Percentiles rank a stretch among this genome's conserved stretches.
Evolutionary conservation across 2,329 filamentous ascomycete species (phyloP).

Genomic region (Pseudocercospora pini-densiflorae): DNA sequence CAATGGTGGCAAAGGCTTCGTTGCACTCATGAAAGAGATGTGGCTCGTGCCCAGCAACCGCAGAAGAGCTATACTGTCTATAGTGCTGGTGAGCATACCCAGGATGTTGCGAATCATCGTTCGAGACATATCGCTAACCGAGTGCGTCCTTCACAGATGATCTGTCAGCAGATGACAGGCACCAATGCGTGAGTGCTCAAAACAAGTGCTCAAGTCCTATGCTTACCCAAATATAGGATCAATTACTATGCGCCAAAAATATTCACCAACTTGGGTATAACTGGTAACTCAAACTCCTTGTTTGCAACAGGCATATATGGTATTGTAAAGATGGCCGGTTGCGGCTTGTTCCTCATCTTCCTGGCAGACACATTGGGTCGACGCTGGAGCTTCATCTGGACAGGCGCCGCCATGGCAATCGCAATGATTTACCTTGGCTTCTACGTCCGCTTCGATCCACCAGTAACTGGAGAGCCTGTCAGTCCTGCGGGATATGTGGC

Average conservation of each 20-base stretch:
- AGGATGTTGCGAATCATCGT: too few species aligned
- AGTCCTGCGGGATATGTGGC: constrained; percentile 71
- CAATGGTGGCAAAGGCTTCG: constrained; percentile 52
- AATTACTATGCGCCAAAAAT: constrained; percentile 23
- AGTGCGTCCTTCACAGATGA: constrained; percentile 44
- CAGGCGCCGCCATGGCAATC: constrained; percentile 56
- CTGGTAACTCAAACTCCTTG: constrained; percentile 28
- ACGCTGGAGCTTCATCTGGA: constrained; percentile 56
- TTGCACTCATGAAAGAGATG: constrained; percentile 58
- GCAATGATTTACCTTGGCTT: constrained; percentile 73
- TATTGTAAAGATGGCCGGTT: constrained; percentile 30
- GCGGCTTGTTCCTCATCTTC: constrained; percentile 30
- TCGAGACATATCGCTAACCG: too few species aligned
- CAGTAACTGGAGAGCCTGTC: constrained; percentile 57
- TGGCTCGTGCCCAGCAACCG: constrained; percentile 23
- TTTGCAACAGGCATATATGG: constrained; percentile 34
- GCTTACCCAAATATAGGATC: constrained; percentile 5
- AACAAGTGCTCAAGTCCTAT: background rate
- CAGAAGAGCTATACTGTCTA: constrained; percentile 59
- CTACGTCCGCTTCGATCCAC: constrained; percentile 67
- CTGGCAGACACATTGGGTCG: constrained; percentile 51
- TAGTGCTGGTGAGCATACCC: constrained; percentile 49
- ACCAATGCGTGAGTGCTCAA: constrained; percentile 51
- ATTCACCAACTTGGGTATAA: constrained; percentile 31
- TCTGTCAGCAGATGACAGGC: constrained; percentile 76